Percentiles rank a stretch among this genome's conserved stretches.
Evolutionary conservation across 2,329 filamentous ascomycete species (phyloP).

Genomic region (Fusarium buxicola): DNA sequence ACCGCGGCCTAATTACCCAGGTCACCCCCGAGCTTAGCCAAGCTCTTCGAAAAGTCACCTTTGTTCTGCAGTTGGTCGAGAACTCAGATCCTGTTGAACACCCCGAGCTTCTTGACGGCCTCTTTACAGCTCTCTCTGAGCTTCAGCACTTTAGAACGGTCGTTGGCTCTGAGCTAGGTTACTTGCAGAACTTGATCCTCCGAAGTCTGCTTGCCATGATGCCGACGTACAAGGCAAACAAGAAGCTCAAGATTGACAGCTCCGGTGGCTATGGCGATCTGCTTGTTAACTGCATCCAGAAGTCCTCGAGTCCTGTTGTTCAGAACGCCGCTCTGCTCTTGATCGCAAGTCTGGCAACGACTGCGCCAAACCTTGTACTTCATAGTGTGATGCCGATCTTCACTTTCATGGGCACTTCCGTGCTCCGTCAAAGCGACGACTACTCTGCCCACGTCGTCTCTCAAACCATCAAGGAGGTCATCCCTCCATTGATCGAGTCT

Average conservation of each 20-base stretch:
- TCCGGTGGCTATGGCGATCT: conserved; percentile 88
- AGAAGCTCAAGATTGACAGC: conserved; percentile 75
- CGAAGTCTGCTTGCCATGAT: conserved; percentile 87
- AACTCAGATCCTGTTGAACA: conserved; percentile 80
- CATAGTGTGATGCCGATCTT: conserved; percentile 99
- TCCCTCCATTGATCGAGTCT: conserved; percentile 89
- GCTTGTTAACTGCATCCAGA: conserved; percentile 93
- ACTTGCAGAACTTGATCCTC: conserved; percentile 87
- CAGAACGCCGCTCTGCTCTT: conserved; percentile 92
- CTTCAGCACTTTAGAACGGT: conserved; percentile 86
- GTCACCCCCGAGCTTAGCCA: conserved; percentile 74
- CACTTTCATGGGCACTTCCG: conserved; percentile 94
- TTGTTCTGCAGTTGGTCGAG: conserved; percentile 90
- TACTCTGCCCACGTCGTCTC: conserved; percentile 97
- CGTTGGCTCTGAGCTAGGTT: conserved; percentile 87
- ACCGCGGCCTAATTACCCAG: conserved; percentile 68
- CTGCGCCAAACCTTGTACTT: conserved; percentile 89
- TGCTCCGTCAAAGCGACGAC: conserved; percentile 92
- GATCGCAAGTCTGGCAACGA: conserved; percentile 86
- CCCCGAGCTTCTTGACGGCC: conserved; percentile 77
- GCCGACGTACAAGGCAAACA: conserved; percentile 75
- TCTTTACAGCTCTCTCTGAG: conserved; percentile 89
- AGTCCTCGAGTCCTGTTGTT: conserved; percentile 90
- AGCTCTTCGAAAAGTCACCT: conserved; percentile 80
- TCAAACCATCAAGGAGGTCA: conserved; percentile 92